Percentiles rank a stretch among this genome's conserved stretches.
Evolutionary conservation across 2,329 filamentous ascomycete genomes (phyloP).

Genomic region (Phoma sp.): DNA sequence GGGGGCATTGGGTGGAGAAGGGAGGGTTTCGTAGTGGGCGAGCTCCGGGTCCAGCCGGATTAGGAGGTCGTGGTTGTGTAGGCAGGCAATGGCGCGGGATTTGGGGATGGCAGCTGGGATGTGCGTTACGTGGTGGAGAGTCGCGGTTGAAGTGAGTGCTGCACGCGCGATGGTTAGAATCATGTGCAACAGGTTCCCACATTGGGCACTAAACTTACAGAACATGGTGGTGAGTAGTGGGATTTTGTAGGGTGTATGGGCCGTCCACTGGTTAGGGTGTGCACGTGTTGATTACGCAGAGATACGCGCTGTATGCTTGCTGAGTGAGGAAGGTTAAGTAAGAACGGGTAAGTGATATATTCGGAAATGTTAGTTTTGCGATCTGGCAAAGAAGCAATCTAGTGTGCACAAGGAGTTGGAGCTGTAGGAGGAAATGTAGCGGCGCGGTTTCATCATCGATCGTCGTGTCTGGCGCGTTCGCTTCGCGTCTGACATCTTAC

Average conservation of each 20-base stretch:
- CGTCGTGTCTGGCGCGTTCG: background rate
- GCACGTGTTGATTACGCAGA: background rate
- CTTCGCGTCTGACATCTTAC: background rate
- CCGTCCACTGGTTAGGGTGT: background rate
- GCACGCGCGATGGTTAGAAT: background rate
- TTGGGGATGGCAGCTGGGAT: slow-evolving; percentile 36
- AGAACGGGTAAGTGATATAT: too few species aligned
- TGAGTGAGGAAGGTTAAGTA: too few species aligned
- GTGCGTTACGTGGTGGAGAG: slow-evolving; percentile 42
- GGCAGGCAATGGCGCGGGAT: slow-evolving; percentile 24
- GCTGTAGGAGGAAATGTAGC: background rate
- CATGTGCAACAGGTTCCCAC: too few species aligned
- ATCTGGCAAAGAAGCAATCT: background rate
- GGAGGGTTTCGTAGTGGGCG: slow-evolving; percentile 37
- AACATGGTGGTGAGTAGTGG: slow-evolving; percentile 29
- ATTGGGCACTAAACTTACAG: slow-evolving; percentile 25
- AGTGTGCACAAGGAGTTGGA: background rate
- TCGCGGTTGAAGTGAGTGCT: slow-evolving; percentile 43
- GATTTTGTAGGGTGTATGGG: background rate
- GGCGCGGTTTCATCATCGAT: slow-evolving; percentile 7
- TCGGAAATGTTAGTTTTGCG: background rate
- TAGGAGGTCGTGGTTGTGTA: slow-evolving; percentile 47
- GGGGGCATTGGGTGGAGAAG: slow-evolving; percentile 23
- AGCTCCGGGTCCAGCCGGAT: slow-evolving; percentile 47
- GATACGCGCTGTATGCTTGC: too few species aligned